Conservation (phyloP, 83 land plant species). For the Picea abies region DNA sequence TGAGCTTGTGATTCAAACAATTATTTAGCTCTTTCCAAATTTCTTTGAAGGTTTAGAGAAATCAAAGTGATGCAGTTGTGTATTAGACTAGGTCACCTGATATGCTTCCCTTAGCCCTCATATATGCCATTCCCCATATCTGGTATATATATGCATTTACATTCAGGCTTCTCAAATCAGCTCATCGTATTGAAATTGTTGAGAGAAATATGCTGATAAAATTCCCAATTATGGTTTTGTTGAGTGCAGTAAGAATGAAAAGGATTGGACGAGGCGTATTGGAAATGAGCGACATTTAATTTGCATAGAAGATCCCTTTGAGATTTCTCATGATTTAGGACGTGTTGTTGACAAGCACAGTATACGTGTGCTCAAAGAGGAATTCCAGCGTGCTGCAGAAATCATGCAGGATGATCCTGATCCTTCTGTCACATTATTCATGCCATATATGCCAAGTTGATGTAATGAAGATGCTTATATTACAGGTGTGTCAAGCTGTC, state of each 20-base stretch:
- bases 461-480: neutral
- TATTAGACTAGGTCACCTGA: too few relatives aligned
- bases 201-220: constrained; percentile 2
- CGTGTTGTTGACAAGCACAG: constrained; percentile 94
- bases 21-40: too few relatives aligned
- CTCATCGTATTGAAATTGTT: neutral
- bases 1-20: too few relatives aligned
- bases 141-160: too few relatives aligned
- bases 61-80: too few relatives aligned
- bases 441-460: constrained; percentile 61
- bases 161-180: neutral
- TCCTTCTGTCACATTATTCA: constrained; percentile 73
- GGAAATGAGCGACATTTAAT: constrained; percentile 96
- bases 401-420: constrained; percentile 74
- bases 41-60: too few relatives aligned
- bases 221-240: neutral
- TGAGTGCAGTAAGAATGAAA: constrained; percentile 73
- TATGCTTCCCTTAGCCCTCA: too few relatives aligned
- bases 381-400: constrained; percentile 92
- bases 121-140: too few relatives aligned
- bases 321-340: constrained; percentile 88
- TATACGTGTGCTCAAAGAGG: constrained; percentile 81
- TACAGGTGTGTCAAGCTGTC: neutral
- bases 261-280: constrained; percentile 95
- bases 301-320: constrained; percentile 99